Evolutionary conservation across 1,139 yeast genomes (phyloP).

Genomic region (Yamadazyma atmosphaerica): DNA sequence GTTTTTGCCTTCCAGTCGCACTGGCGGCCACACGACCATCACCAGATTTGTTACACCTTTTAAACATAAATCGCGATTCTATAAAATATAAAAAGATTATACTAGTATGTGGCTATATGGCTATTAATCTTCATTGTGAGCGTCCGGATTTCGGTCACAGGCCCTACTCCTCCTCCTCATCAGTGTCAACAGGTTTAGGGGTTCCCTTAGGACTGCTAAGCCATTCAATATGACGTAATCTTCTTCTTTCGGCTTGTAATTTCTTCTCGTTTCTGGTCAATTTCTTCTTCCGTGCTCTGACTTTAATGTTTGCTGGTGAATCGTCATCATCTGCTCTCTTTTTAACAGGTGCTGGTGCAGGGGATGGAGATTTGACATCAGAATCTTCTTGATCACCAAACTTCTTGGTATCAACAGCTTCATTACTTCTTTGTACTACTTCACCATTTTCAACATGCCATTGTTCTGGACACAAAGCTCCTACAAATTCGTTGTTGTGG

Average conservation of each 20-base stretch:
- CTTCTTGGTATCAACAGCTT: slow-evolving; percentile 70
- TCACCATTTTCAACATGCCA: slow-evolving; percentile 96
- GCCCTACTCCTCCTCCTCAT: slow-evolving; percentile 68
- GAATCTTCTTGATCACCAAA: slow-evolving; percentile 64
- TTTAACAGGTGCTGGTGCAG: slow-evolving; percentile 26
- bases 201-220: slow-evolving; percentile 95
- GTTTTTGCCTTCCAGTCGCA: slow-evolving; percentile 20
- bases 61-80: neutral
- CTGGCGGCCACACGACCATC: neutral
- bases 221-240: slow-evolving; percentile 94
- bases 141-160: too few species aligned
- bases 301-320: slow-evolving; percentile 95
- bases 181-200: slow-evolving; percentile 90
- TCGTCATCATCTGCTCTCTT: slow-evolving; percentile 70
- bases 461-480: slow-evolving; percentile 97
- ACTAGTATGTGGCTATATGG: too few species aligned
- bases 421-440: slow-evolving; percentile 79
- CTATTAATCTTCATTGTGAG: too few species aligned
- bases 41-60: neutral
- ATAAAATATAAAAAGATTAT: too few species aligned
- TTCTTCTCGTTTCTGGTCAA: slow-evolving; percentile 96
- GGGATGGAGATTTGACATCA: slow-evolving; percentile 28
- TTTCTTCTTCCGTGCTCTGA: slow-evolving; percentile 90
- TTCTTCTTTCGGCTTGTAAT: slow-evolving; percentile 87
- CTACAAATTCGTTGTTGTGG: slow-evolving; percentile 94